Conservation (phyloP, 345 rosid species). For the Eucalyptus polyanthemos region DNA sequence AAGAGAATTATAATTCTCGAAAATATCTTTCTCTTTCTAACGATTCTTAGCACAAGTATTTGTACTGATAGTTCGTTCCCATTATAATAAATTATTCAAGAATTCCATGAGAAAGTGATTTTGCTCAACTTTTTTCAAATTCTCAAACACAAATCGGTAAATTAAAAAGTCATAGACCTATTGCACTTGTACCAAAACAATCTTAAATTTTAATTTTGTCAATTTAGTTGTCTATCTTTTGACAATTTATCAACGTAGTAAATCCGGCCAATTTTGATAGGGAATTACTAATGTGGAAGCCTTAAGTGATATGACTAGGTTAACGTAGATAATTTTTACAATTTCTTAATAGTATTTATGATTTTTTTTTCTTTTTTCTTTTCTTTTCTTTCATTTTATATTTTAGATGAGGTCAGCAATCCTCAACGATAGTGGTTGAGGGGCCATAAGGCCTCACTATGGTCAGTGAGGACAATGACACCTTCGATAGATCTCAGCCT, state of each 20-base stretch:
- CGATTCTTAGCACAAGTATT: neutral
- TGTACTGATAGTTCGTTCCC: neutral
- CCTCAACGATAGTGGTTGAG: fast-evolving
- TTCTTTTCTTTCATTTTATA: neutral
- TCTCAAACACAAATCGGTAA: neutral
- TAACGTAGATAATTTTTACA: neutral
- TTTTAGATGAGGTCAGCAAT: neutral
- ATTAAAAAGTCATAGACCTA: neutral
- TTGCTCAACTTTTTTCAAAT: neutral
- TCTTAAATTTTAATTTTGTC: neutral
- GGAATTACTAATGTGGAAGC: neutral
- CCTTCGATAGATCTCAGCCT: neutral
- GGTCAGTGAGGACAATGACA: neutral
- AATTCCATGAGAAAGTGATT: neutral
- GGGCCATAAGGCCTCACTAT: neutral
- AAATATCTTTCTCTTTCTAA: neutral
- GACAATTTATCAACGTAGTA: neutral
- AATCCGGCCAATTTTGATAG: fast-evolving
- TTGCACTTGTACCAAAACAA: neutral
- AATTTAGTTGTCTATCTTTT: neutral
- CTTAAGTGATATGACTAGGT: neutral
- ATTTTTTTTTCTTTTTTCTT: neutral
- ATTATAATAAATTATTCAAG: neutral
- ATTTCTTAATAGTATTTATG: neutral
- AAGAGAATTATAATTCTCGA: neutral